Evolutionary conservation across 306 rosid species (phyloP).

Genomic region (Abrus precatorius): DNA sequence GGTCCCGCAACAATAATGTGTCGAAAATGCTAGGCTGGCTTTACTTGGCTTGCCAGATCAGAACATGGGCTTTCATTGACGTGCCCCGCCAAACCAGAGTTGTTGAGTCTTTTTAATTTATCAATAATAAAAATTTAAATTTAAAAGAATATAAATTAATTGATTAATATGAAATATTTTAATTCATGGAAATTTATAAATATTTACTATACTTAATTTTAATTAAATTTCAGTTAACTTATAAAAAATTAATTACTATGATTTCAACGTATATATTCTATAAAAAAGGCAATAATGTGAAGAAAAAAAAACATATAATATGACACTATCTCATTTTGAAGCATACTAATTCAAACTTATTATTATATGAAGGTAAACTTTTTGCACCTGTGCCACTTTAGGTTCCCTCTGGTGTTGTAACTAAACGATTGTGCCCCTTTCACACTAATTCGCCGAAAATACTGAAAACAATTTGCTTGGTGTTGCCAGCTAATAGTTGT

Average conservation of each 20-base stretch:
- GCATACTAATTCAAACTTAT: background rate
- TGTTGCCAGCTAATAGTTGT: background rate
- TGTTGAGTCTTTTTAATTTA: background rate
- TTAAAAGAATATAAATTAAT: too few relatives aligned
- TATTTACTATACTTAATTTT: background rate
- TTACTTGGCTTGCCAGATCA: conserved; percentile 41
- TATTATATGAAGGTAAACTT: background rate
- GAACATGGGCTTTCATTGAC: conserved; percentile 28
- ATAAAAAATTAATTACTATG: background rate
- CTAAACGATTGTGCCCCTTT: background rate
- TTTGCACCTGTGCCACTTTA: background rate
- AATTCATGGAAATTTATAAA: background rate
- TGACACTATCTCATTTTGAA: background rate
- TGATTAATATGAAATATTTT: background rate
- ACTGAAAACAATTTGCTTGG: background rate
- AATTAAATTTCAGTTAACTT: too few relatives aligned
- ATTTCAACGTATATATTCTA: background rate
- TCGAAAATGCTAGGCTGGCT: conserved; percentile 46
- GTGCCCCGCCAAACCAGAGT: background rate
- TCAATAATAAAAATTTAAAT: background rate
- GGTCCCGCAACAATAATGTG: conserved; percentile 42
- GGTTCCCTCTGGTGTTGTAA: background rate
- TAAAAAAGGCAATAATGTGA: background rate
- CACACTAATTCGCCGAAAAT: background rate
- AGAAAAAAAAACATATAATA: background rate